Evolutionary conservation across 2,329 filamentous ascomycete species (phyloP), one percentile per base, ranked within the genome.

Genomic region (Colletotrichum godetiae): DNA sequence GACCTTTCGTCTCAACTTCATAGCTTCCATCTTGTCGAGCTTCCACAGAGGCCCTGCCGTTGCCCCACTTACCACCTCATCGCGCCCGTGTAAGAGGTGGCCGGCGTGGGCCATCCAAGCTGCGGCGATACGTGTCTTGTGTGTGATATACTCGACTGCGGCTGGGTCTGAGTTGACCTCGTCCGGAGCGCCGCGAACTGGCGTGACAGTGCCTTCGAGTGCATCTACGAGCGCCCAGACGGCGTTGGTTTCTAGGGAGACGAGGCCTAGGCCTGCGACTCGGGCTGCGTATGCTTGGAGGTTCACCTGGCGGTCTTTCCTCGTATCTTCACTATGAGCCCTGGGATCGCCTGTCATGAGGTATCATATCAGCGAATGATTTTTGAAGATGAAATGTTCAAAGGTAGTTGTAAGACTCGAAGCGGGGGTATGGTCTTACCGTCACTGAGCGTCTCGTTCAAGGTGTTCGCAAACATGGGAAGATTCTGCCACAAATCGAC

Each of bases 31-130:
- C 76, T 77, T 78, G 5, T 53, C 27, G 1, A 76, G 64, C 29
- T 52, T 70, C 76, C 75, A 78, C 1, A 76, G 57, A 27, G 75
- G 77, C 1, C 76, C 76, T 1, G 75, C 75, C 19, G 66, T 75
- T 15, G 75, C 74, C 0, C 70, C 74, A 1, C 31, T 12, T 1
- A 37, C 27, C 31, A 29, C 31, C 56, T 37, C 10, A 7, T 37
- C 5, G 19, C 56, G 31, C n/a, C 56, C 56, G 10, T 35, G 56
- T 22, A 58, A 24, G 29, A 58, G 19, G 7, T 37, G 56, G 27
- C 56, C n/a, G 31, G 56, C 56, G 31, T 58, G 56, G 31, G 37
- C 22, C 56, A 58, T 35, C 56, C 31, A 35, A 2, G 56, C 13
- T n/a, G 31, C 56, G 4, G 29, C 31, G n/a, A 6, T 35, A n/a